Percentiles rank a stretch among this genome's conserved stretches.
Conservation (phyloP, 1,284 basidiomycete genomes). For the Earliella scabrosa region DNA sequence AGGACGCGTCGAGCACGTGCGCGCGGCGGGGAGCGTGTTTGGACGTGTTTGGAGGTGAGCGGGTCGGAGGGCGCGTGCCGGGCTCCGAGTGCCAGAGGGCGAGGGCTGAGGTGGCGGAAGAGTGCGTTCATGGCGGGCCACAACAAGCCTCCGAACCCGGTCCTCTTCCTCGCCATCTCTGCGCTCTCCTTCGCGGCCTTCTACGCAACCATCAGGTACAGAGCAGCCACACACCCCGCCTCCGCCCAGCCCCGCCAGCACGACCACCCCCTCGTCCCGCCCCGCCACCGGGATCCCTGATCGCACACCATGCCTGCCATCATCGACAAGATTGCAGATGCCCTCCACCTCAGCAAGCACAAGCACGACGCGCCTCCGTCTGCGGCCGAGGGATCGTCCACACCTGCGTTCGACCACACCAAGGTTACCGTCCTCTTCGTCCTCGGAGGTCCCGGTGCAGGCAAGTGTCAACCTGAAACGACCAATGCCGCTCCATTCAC, state of each 20-base stretch:
- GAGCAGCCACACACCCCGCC: slow-evolving; percentile 62
- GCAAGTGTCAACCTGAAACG: slow-evolving; percentile 45
- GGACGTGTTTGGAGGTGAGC: slow-evolving; percentile 24
- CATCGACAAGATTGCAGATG: slow-evolving; percentile 55
- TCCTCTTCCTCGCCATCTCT: slow-evolving; percentile 59
- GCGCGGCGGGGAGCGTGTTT: slow-evolving; percentile 17
- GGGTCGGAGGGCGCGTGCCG: slow-evolving; percentile 12
- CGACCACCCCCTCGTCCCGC: slow-evolving; percentile 69
- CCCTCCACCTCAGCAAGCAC: slow-evolving; percentile 41
- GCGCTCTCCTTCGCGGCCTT: slow-evolving; percentile 61
- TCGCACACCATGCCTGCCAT: slow-evolving; percentile 44
- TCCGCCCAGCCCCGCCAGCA: slow-evolving; percentile 64
- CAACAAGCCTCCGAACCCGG: slow-evolving; percentile 60
- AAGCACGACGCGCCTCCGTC: slow-evolving; percentile 14
- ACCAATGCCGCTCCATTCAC: too few relatives aligned
- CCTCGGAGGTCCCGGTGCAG: slow-evolving; percentile 96
- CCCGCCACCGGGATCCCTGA: slow-evolving; percentile 47
- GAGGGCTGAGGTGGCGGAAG: slow-evolving; percentile 13
- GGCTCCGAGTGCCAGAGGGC: slow-evolving; percentile 11
- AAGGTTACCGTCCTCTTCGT: slow-evolving; percentile 95
- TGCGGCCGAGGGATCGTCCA: slow-evolving; percentile 10
- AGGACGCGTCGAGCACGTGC: slow-evolving; percentile 15
- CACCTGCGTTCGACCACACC: slow-evolving; percentile 66
- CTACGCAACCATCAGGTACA: slow-evolving; percentile 54
- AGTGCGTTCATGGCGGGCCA: slow-evolving; percentile 25